These are phyloP conservation scores for Phytophthora multivora DNA, from an alignment of 352 stramenopile species.

Conservation along the genomic window DNA sequence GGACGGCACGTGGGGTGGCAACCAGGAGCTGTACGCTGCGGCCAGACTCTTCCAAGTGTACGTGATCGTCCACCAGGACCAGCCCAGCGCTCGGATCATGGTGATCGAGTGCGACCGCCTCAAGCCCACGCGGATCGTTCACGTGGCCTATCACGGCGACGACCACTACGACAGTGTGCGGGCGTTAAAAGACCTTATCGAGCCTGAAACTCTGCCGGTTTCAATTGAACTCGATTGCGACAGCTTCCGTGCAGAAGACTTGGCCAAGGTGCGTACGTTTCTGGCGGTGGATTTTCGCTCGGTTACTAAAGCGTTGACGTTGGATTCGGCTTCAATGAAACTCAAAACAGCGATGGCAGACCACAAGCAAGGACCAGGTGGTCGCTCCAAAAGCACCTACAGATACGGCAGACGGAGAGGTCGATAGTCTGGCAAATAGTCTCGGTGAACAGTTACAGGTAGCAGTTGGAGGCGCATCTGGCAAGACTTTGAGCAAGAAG, in stretches of 20 bases:
- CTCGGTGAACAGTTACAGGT: constrained; percentile 32
- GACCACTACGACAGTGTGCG: constrained; percentile 88
- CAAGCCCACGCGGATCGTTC: constrained; percentile 51
- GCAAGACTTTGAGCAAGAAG: constrained; percentile 49
- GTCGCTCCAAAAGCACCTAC: constrained; percentile 17
- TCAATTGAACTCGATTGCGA: constrained; percentile 65
- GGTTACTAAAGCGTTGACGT: constrained; percentile 12
- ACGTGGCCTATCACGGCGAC: constrained; percentile 72
- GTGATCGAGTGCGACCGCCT: constrained; percentile 76
- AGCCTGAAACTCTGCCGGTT: constrained; percentile 35
- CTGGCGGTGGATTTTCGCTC: constrained; percentile 10
- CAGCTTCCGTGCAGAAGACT: constrained; percentile 58
- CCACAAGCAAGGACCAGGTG: constrained; percentile 6
- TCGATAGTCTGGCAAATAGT: constrained; percentile 18
- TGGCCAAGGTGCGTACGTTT: constrained; percentile 58
- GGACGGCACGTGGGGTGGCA: constrained; percentile 82
- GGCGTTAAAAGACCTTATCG: constrained; percentile 46
- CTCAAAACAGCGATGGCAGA: constrained; percentile 35
- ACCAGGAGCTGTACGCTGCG: constrained; percentile 81
- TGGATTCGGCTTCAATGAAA: constrained; percentile 1
- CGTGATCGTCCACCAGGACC: constrained; percentile 79
- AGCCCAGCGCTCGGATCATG: constrained; percentile 46
- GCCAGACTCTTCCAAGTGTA: constrained; percentile 75
- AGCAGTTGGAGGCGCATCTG: constrained; percentile 9
- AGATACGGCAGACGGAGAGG: constrained; percentile 6